phyloP scores from a whole-genome alignment of 257 asterid genomes.

The Solanum paucissectum region DNA sequence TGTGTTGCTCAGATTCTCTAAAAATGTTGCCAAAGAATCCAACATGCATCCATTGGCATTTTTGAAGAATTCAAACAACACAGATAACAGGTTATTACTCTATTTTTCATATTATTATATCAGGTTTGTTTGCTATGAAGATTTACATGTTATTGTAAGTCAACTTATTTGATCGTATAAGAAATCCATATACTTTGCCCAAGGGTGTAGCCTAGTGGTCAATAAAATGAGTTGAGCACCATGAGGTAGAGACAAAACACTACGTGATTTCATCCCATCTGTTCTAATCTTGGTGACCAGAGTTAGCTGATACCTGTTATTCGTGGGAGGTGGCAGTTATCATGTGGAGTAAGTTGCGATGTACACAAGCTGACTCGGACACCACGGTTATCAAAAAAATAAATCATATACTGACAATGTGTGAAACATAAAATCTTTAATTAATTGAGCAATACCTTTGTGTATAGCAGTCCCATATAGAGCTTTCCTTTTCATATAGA shows the following conservation, averaged over 20 bases:
- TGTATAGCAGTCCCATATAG: constrained; percentile 19
- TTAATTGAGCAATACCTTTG: background rate
- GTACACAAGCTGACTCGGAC: background rate
- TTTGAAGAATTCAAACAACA: background rate
- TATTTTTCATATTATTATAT: background rate
- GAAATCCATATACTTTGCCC: background rate
- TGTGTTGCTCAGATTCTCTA: too few relatives aligned
- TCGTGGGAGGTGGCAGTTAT: background rate
- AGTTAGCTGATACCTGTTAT: background rate
- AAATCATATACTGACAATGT: background rate
- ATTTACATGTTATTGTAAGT: background rate
- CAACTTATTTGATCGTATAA: background rate
- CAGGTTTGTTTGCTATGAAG: background rate
- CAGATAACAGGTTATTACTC: background rate
- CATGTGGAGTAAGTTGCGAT: background rate
- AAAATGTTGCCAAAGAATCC: background rate
- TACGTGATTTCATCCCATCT: background rate
- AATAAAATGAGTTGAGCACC: background rate
- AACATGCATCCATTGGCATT: background rate
- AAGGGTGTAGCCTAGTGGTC: background rate
- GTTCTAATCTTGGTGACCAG: background rate
- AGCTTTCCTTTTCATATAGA: constrained; percentile 42
- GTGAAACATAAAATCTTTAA: background rate
- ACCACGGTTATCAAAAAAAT: background rate
- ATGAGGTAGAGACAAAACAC: background rate